Percentiles rank a stretch among this genome's conserved stretches.
phyloP scores from a whole-genome alignment of 1,139 yeast species.

The Spathaspora sp. region DNA sequence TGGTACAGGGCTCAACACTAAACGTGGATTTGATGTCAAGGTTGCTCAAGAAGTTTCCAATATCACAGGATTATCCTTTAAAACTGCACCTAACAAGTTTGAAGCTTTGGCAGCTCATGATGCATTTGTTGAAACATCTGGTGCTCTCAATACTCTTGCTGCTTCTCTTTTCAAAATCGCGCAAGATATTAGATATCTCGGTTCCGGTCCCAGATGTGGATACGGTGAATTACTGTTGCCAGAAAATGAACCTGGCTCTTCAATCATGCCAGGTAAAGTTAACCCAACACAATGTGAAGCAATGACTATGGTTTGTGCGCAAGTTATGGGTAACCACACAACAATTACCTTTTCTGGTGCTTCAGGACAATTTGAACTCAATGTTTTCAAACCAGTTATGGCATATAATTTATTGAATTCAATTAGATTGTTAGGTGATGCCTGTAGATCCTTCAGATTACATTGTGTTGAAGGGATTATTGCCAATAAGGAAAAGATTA shows the following conservation, averaged over 20 bases:
- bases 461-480: conserved; percentile 88
- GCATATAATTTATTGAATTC: conserved; percentile 81
- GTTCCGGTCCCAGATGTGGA: conserved; percentile 97
- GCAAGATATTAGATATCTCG: conserved; percentile 90
- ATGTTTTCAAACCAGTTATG: conserved; percentile 93
- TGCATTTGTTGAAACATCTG: conserved; percentile 90
- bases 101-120: conserved; percentile 97
- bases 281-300: conserved; percentile 98
- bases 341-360: conserved; percentile 93
- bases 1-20: conserved; percentile 92
- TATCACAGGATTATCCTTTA: conserved; percentile 77
- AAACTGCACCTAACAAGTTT: conserved; percentile 92
- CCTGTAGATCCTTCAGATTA: conserved; percentile 75
- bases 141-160: conserved; percentile 89
- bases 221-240: conserved; percentile 90
- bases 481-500: conserved; percentile 81
- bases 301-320: conserved; percentile 90
- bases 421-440: conserved; percentile 79
- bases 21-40: conserved; percentile 74
- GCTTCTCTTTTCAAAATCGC: conserved; percentile 88
- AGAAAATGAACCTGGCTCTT: conserved; percentile 95
- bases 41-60: conserved; percentile 73
- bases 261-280: conserved; percentile 97
- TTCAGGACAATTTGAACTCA: conserved; percentile 92
- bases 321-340: conserved; percentile 90